These are phyloP conservation scores for Capillidium rhysosporum DNA, from an alignment of 371 early-diverging fungal genomes.

Conservation along the genomic window DNA sequence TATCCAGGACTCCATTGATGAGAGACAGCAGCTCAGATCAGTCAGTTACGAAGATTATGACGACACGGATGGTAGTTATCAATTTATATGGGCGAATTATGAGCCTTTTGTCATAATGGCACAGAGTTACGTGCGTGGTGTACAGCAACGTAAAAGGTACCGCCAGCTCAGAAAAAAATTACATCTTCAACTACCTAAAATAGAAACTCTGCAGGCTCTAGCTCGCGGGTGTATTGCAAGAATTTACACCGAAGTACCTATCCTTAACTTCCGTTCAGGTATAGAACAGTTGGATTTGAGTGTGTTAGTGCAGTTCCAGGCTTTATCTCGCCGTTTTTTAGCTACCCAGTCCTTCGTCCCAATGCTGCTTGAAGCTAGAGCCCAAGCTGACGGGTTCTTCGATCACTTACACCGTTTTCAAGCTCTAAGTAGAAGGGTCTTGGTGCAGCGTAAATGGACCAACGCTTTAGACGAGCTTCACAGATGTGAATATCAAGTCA, in stretches of 20 bases:
- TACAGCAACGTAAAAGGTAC: not conserved
- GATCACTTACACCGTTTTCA: slow-evolving; percentile 1
- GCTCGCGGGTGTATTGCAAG: slow-evolving; percentile 17
- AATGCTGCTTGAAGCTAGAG: not conserved
- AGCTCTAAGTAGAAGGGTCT: not conserved
- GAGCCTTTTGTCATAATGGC: slow-evolving; percentile 4
- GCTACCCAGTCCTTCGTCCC: not conserved
- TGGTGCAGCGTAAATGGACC: slow-evolving; percentile 10
- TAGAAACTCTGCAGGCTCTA: slow-evolving; percentile 30
- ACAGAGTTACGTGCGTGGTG: slow-evolving; percentile 4
- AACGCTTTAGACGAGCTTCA: not conserved
- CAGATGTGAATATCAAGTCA: not conserved
- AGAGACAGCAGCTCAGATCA: not conserved
- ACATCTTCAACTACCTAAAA: slow-evolving; percentile 13
- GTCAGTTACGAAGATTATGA: not conserved
- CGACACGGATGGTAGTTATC: not conserved
- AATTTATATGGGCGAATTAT: slow-evolving; percentile 4
- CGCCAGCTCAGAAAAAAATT: slow-evolving; percentile 2
- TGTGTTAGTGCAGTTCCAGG: not conserved
- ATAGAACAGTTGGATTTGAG: not conserved
- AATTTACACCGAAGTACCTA: not conserved
- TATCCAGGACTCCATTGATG: too few species aligned
- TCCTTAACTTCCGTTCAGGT: not conserved
- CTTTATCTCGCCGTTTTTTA: not conserved
- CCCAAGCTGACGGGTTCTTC: slow-evolving; percentile 1